Evolutionary conservation across 1,284 basidiomycete genomes (phyloP).

Genomic region (Phylloporus sp.): DNA sequence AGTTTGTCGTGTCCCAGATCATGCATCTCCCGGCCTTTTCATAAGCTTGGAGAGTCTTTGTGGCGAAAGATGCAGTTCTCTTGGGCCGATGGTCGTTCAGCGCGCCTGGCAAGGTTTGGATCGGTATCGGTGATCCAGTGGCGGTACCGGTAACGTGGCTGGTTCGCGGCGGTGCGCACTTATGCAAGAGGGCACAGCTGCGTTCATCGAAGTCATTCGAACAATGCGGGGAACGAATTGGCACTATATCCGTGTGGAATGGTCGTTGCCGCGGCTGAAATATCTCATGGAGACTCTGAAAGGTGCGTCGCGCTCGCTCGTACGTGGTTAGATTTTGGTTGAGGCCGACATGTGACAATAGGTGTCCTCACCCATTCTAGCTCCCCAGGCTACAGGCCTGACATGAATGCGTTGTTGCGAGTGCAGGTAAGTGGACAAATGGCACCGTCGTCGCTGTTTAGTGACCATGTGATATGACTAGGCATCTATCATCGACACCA

Average conservation of each 20-base stretch:
- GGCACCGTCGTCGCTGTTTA: background rate
- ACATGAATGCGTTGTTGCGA: conserved; percentile 84
- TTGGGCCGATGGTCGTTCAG: conserved; percentile 71
- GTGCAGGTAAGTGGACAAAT: conserved; percentile 63
- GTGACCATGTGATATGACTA: conserved; percentile 39
- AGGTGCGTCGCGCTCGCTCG: no score
- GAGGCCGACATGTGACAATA: no score
- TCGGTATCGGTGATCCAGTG: conserved; percentile 65
- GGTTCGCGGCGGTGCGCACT: conserved; percentile 54
- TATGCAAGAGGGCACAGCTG: conserved; percentile 88
- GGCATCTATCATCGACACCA: conserved; percentile 70
- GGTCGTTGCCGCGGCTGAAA: conserved; percentile 60
- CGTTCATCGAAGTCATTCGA: conserved; percentile 74
- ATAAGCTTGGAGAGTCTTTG: conserved; percentile 74
- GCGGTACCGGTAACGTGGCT: conserved; percentile 20
- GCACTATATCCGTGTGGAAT: no score
- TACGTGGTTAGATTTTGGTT: no score
- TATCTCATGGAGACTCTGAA: no score
- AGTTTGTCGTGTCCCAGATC: no score
- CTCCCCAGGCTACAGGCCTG: conserved; percentile 87
- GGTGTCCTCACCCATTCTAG: conserved; percentile 74
- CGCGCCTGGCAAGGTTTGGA: conserved; percentile 81
- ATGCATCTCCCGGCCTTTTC: conserved; percentile 73
- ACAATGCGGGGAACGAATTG: no score
- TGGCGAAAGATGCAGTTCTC: conserved; percentile 70